Evolutionary conservation across 2,329 filamentous ascomycete genomes (phyloP).

Genomic region (Domatiomyces globalis): DNA sequence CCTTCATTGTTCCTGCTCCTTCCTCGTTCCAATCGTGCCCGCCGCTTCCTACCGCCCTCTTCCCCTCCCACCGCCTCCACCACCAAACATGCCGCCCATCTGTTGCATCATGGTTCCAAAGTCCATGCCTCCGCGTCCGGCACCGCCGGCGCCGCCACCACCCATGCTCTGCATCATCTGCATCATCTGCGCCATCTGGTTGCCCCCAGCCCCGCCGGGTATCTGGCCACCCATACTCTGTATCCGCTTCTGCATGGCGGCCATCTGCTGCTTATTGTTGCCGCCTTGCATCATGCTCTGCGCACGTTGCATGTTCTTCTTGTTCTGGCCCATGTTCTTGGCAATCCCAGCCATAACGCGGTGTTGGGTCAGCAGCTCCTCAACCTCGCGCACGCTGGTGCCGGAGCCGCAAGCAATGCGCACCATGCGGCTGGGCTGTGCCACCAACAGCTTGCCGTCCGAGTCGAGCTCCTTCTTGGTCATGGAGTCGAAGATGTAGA

Average conservation of each 20-base stretch:
- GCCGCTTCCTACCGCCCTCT: slow-evolving; percentile 1
- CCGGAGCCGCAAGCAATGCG: slow-evolving; percentile 80
- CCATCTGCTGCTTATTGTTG: slow-evolving; percentile 72
- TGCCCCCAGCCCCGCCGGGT: slow-evolving; percentile 41
- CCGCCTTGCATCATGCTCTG: slow-evolving; percentile 84
- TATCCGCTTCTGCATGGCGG: slow-evolving; percentile 91
- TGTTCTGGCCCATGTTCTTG: slow-evolving; percentile 95
- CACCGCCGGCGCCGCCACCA: slow-evolving; percentile 54
- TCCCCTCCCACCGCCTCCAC: slow-evolving; percentile 30
- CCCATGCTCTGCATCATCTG: slow-evolving; percentile 96
- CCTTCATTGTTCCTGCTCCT: not conserved
- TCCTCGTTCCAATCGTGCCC: no score
- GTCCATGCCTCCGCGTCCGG: slow-evolving; percentile 39
- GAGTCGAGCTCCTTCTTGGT: slow-evolving; percentile 89
- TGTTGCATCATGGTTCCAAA: slow-evolving; percentile 64
- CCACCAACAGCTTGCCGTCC: slow-evolving; percentile 85
- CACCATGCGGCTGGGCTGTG: slow-evolving; percentile 86
- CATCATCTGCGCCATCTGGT: slow-evolving; percentile 71
- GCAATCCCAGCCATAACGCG: slow-evolving; percentile 99
- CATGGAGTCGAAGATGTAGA: slow-evolving; percentile 98
- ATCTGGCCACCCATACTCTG: slow-evolving; percentile 76
- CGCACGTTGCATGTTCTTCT: slow-evolving; percentile 93
- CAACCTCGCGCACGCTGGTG: slow-evolving; percentile 81
- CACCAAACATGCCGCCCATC: slow-evolving; percentile 50
- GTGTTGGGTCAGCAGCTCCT: slow-evolving; percentile 94